phyloP scores from a whole-genome alignment of 164 flowering plant species.

The Liriodendron chinense region DNA sequence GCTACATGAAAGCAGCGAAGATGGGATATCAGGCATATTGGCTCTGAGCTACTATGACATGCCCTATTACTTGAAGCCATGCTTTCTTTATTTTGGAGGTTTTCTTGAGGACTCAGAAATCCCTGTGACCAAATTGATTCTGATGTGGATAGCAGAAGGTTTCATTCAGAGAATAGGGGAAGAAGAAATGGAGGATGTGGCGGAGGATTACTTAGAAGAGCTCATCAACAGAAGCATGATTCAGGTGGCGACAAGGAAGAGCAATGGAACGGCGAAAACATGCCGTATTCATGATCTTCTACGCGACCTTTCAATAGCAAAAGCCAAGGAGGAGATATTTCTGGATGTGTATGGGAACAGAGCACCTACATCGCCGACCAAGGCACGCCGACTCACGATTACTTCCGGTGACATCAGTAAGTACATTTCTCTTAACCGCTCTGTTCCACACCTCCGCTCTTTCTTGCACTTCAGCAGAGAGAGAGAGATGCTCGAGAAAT shows the following conservation, averaged over 20 bases:
- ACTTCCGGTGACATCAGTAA: too few relatives aligned
- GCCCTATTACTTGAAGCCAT: constrained; percentile 40
- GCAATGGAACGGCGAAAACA: constrained; percentile 26
- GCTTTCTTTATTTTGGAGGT: constrained; percentile 16
- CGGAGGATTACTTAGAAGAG: constrained; percentile 42
- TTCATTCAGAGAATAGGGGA: constrained; percentile 32
- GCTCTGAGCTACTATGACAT: constrained; percentile 48
- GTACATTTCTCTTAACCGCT: too few relatives aligned
- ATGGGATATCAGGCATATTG: constrained; percentile 30
- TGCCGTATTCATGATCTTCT: constrained; percentile 45
- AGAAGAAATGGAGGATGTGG: constrained; percentile 30
- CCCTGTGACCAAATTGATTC: constrained; percentile 28
- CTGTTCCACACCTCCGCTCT: too few relatives aligned
- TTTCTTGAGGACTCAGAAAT: constrained; percentile 12
- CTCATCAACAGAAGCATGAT: constrained; percentile 42
- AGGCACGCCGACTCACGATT: too few relatives aligned
- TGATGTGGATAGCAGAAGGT: constrained; percentile 57
- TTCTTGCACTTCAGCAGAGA: too few relatives aligned
- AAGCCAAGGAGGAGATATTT: too few relatives aligned
- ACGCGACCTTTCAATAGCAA: too few relatives aligned
- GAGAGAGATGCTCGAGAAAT: too few relatives aligned
- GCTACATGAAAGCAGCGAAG: constrained; percentile 26
- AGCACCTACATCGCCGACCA: too few relatives aligned
- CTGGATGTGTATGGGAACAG: too few relatives aligned
- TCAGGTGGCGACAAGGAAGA: constrained; percentile 38